Evolutionary conservation across 2,329 filamentous ascomycete genomes (phyloP).

Genomic region (Rhynchosporium secalis): DNA sequence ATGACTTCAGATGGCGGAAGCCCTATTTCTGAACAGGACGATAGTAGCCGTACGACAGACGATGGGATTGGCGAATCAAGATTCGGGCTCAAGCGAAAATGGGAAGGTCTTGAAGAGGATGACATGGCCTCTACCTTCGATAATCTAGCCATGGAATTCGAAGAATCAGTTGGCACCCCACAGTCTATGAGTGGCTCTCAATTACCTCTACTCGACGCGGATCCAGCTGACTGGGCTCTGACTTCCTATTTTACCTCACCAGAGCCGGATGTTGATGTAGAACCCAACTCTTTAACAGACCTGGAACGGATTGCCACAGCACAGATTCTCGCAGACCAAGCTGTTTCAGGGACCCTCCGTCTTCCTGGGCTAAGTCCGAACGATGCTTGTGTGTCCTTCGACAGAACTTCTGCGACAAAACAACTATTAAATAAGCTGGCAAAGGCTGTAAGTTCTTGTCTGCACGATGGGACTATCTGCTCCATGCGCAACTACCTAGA

Average conservation of each 20-base stretch:
- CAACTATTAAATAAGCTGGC: conserved; percentile 46
- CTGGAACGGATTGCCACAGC: conserved; percentile 66
- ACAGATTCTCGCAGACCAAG: conserved; percentile 71
- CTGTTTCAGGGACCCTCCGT: conserved; percentile 52
- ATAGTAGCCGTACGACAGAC: conserved; percentile 52
- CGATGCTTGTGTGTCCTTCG: conserved; percentile 12
- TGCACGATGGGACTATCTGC: conserved; percentile 46
- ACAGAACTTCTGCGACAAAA: conserved; percentile 32
- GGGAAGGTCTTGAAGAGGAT: conserved; percentile 35
- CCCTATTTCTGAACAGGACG: conserved; percentile 56
- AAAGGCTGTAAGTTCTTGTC: conserved; percentile 46
- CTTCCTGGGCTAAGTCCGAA: conserved; percentile 23
- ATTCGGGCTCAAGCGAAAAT: conserved; percentile 38
- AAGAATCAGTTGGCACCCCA: conserved; percentile 32
- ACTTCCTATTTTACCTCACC: conserved; percentile 59
- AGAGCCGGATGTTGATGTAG: conserved; percentile 46
- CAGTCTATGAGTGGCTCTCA: conserved; percentile 34
- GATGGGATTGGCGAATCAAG: conserved; percentile 53
- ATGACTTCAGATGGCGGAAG: conserved; percentile 43
- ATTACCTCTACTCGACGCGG: conserved; percentile 36
- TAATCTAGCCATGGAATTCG: conserved; percentile 35
- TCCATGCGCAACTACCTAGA: conserved; percentile 54
- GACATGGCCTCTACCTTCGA: conserved; percentile 38
- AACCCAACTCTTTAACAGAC: conserved; percentile 44
- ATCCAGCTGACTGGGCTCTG: conserved; percentile 45